These are phyloP conservation scores for Parmelia sp. DNA, from an alignment of 495 filamentous ascomycete genomes.

Conservation along the genomic window DNA sequence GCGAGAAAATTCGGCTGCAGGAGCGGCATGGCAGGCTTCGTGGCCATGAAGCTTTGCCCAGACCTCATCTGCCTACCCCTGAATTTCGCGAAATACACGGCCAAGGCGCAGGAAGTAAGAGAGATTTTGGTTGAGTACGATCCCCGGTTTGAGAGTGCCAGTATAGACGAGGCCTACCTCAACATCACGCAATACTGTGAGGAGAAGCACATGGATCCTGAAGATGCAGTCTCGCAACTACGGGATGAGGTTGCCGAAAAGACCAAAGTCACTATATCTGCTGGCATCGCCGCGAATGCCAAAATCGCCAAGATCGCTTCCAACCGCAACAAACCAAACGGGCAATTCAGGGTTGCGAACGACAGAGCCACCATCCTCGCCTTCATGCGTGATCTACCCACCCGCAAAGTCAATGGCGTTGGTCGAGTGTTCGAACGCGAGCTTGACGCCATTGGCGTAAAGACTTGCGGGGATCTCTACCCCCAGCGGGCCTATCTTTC, in stretches of 20 bases:
- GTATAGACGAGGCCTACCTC: constrained; percentile 92
- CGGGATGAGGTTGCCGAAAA: constrained; percentile 68
- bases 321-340: constrained; percentile 94
- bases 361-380: constrained; percentile 67
- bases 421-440: constrained; percentile 93
- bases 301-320: constrained; percentile 92
- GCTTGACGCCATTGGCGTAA: constrained; percentile 77
- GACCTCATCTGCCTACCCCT: constrained; percentile 73
- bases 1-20: constrained; percentile 85
- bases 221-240: constrained; percentile 68
- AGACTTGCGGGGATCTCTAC: constrained; percentile 87
- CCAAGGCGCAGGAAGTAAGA: constrained; percentile 84
- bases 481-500: constrained; percentile 61
- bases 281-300: constrained; percentile 88
- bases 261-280: constrained; percentile 82
- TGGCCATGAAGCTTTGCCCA: constrained; percentile 91
- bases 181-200: constrained; percentile 87
- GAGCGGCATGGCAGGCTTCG: constrained; percentile 92
- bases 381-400: constrained; percentile 78
- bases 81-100: constrained; percentile 86
- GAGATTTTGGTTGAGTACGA: constrained; percentile 81
- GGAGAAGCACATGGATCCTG: constrained; percentile 59
- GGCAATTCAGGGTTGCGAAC: constrained; percentile 71
- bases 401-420: constrained; percentile 87
- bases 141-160: constrained; percentile 82